Base-by-base conservation (phyloP, 2,329 filamentous ascomycete genomes). In the Hymenoscyphus fraxineus region DNA sequence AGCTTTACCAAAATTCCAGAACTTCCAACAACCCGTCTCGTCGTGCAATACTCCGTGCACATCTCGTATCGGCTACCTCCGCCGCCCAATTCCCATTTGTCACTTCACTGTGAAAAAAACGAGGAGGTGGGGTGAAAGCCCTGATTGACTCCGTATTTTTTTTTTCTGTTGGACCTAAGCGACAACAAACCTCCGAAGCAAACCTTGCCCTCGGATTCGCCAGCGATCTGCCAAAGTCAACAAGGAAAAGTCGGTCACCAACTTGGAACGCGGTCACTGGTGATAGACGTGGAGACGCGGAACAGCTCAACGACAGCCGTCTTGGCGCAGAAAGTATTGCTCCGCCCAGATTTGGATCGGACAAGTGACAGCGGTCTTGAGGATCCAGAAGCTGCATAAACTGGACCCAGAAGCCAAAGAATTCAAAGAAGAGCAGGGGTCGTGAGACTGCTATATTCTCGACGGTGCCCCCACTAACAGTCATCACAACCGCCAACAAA, bases 261-360 rank as follows among this genome's bases (percentile, higher is more conserved):
- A 38, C 19, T 54, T 44, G 16, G 41, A 44, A 16, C 41, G 41
- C n/a, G 41, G 41, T 44, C 41, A 19, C 47, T 54, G 47, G 47
- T 54, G 47, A 54, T 27, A 40, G 9, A 22, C 19, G n/a, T 54
- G 55, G 60, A 35, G 22, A 16, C 44, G 51, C 88, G 81, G 61
- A 89, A 75, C 58, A 89, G 80, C 9, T 35, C 35, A 35, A 35
- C 6, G 9, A 35, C 35, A 58, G 85, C 85, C 62, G 59, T 54
- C 62, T 66, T 62, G 60, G 59, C 62, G 27, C 39, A 64, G 19
- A 40, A 22, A 35, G 59, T 39, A 54, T 54, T 58, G 40, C 38
- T 58, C 55, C 35, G 22, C 57, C 58, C 32, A 44, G 47, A 60
- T 64, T 40, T 39, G 59, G 13, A 44, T 41, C 61, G 38, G 44